Percentiles rank a stretch among this genome's conserved stretches.
Conservation (phyloP, 768 basidiomycete species). For the Mycena floridula region DNA sequence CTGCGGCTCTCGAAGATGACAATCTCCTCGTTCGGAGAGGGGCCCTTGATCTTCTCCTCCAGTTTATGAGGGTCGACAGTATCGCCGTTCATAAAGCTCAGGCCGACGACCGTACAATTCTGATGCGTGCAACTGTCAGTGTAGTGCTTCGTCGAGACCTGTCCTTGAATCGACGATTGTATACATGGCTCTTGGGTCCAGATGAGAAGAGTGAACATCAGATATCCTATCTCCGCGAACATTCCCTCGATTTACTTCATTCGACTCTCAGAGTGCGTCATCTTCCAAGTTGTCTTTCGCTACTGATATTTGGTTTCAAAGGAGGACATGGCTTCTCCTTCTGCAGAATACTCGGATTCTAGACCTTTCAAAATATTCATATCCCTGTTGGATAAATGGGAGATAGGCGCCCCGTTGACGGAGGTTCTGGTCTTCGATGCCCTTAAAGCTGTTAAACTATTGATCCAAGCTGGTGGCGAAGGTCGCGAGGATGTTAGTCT, state of each 20-base stretch:
- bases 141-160: constrained; percentile 92
- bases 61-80: constrained; percentile 71
- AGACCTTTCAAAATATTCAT: constrained; percentile 95
- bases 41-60: constrained; percentile 78
- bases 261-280: constrained; percentile 58
- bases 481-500: constrained; percentile 54
- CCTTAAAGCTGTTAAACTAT: constrained; percentile 61
- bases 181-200: constrained; percentile 87
- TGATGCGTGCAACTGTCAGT: constrained; percentile 81
- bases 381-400: constrained; percentile 94
- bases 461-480: constrained; percentile 47
- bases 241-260: constrained; percentile 69
- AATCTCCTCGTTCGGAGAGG: constrained; percentile 86
- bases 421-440: constrained; percentile 75
- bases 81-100: constrained; percentile 63
- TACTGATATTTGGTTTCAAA: constrained; percentile 18
- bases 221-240: constrained; percentile 55
- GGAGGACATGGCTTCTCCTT: constrained; percentile 74
- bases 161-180: constrained; percentile 87
- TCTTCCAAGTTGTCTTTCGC: constrained; percentile 1
- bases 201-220: constrained; percentile 77
- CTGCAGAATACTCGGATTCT: constrained; percentile 68
- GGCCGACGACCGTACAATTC: constrained; percentile 66
- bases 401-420: constrained; percentile 80
- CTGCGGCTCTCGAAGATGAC: constrained; percentile 88